These are phyloP conservation scores for Trichoderma afroharzianum DNA, from an alignment of 2,329 filamentous ascomycete genomes.

Conservation along the genomic window DNA sequence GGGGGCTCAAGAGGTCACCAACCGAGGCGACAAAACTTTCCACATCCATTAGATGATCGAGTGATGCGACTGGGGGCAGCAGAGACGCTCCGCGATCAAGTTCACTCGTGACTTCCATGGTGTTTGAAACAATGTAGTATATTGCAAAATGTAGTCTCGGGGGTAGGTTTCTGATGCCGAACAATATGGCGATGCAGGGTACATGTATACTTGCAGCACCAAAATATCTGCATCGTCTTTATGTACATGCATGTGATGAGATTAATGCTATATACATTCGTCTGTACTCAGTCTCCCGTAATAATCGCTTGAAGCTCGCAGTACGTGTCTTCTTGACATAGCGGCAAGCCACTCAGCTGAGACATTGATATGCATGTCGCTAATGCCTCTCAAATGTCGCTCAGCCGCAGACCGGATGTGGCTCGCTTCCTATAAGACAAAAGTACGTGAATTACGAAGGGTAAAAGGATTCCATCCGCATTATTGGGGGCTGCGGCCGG, in stretches of 20 bases:
- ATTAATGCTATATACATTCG: neutral
- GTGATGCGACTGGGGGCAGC: neutral
- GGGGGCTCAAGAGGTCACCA: neutral
- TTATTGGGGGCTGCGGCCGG: neutral
- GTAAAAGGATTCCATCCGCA: neutral
- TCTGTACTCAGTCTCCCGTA: neutral
- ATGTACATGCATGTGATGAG: neutral
- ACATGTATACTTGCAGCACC: neutral
- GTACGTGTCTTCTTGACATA: neutral
- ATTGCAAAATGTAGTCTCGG: neutral
- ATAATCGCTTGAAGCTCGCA: neutral
- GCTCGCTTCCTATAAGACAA: neutral
- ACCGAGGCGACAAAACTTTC: neutral
- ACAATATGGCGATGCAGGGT: neutral
- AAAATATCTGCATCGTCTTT: neutral
- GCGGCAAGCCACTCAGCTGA: neutral
- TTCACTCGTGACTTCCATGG: neutral
- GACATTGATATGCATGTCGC: neutral
- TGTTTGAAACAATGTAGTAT: neutral
- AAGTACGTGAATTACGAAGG: neutral
- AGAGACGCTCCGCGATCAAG: neutral
- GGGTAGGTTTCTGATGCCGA: neutral
- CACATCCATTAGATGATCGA: neutral
- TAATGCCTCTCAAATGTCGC: neutral
- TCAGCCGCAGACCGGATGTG: neutral